These are phyloP conservation scores for Laburnicola sp. DNA, from an alignment of 2,329 filamentous ascomycete genomes.

Conservation along the genomic window DNA sequence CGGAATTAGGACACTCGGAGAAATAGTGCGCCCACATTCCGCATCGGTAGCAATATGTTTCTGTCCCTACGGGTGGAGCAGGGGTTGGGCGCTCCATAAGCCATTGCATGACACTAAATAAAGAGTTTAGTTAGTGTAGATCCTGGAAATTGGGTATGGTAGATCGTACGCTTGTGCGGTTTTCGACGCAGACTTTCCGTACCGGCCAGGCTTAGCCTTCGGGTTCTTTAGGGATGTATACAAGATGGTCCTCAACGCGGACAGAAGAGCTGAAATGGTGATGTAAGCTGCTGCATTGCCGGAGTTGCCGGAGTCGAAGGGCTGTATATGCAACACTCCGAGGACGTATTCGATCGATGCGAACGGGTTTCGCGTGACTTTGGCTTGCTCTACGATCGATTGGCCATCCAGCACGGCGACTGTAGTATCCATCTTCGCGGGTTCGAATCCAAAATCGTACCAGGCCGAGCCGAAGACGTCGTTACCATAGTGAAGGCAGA, in stretches of 20 bases:
- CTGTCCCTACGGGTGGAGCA: conserved; percentile 15
- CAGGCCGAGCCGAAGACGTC: conserved; percentile 8
- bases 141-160: no score
- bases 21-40: conserved; percentile 8
- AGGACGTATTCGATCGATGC: conserved; percentile 14
- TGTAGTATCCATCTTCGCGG: conserved; percentile 10
- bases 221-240: conserved; percentile 10
- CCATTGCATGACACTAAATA: conserved; percentile 11
- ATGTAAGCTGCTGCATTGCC: conserved; percentile 21
- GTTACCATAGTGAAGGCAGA: conserved; percentile 18
- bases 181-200: conserved; percentile 14
- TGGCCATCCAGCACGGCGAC: conserved; percentile 22
- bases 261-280: conserved; percentile 19
- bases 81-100: conserved; percentile 21
- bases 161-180: background rate
- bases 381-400: conserved; percentile 15
- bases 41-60: conserved; percentile 17
- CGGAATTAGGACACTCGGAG: conserved; percentile 8
- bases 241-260: conserved; percentile 10
- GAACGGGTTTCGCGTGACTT: conserved; percentile 7
- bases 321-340: conserved; percentile 5
- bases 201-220: conserved; percentile 14
- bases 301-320: conserved; percentile 7
- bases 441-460: conserved; percentile 18
- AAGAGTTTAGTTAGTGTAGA: no score